Percentiles rank a stretch among this genome's conserved stretches.
Conservation (phyloP, 306 rosid species). For the Delonix regia region DNA sequence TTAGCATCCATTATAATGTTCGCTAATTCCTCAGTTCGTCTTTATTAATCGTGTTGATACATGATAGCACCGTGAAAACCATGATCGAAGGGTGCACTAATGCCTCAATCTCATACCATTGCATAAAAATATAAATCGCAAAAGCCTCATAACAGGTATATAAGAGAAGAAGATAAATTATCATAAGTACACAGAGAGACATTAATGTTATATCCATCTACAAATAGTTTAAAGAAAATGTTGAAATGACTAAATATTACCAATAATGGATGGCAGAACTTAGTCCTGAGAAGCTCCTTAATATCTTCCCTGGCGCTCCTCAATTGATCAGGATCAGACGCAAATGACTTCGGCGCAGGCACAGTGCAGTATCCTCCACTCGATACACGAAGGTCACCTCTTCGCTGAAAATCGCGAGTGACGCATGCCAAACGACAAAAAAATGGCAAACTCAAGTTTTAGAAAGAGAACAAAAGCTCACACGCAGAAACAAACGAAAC, state of each 20-base stretch:
- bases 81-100: neutral
- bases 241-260: slow-evolving; percentile 39
- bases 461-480: neutral
- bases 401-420: slow-evolving; percentile 46
- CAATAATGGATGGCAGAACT: slow-evolving; percentile 85
- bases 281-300: slow-evolving; percentile 72
- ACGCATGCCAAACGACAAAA: neutral
- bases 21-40: neutral
- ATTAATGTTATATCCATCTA: neutral
- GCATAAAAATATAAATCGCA: neutral
- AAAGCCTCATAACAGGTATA: no score
- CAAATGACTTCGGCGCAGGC: slow-evolving; percentile 57
- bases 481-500: neutral
- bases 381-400: slow-evolving; percentile 48
- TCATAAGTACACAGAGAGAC: neutral
- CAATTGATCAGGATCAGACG: slow-evolving; percentile 86
- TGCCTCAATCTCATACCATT: slow-evolving; percentile 13
- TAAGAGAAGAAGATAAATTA: neutral
- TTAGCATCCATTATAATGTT: neutral
- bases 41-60: neutral
- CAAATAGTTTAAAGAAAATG: neutral
- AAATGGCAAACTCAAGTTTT: neutral
- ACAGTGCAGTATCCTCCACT: slow-evolving; percentile 53
- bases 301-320: slow-evolving; percentile 82
- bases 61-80: neutral